Evolutionary conservation across 495 filamentous ascomycete genomes (phyloP).

Genomic region (Massariosphaeria phaeospora): DNA sequence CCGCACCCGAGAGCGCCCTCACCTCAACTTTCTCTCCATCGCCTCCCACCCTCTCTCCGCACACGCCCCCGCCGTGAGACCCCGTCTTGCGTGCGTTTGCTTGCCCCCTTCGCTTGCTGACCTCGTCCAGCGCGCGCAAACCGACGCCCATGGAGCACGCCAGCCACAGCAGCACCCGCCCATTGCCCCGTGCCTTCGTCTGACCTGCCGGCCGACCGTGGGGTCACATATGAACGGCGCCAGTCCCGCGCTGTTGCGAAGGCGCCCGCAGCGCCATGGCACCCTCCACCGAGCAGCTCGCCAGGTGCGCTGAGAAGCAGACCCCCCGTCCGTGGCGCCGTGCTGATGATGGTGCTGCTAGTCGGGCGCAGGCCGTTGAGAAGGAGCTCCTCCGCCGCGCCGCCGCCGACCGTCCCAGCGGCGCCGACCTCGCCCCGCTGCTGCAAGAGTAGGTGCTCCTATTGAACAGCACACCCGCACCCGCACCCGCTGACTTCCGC

Average conservation of each 20-base stretch:
- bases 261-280: constrained; percentile 48
- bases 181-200: constrained; percentile 47
- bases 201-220: constrained; percentile 55
- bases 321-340: background rate
- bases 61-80: background rate
- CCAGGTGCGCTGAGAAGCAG: constrained; percentile 26
- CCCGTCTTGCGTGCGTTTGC: constrained; percentile 22
- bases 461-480: background rate
- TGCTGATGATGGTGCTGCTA: background rate
- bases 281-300: constrained; percentile 33
- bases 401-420: constrained; percentile 14
- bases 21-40: background rate
- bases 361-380: constrained; percentile 24
- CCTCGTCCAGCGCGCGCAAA: constrained; percentile 19
- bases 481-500: constrained; percentile 9
- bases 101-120: constrained; percentile 24
- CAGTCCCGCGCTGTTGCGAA: constrained; percentile 17
- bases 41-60: constrained; percentile 3
- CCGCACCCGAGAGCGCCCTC: background rate
- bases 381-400: constrained; percentile 20
- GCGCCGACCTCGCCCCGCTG: constrained; percentile 16
- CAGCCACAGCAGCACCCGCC: constrained; percentile 29
- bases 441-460: constrained; percentile 19
- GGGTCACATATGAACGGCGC: constrained; percentile 42
- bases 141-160: constrained; percentile 41